Evolutionary conservation across 768 basidiomycete species (phyloP).

Genomic region (Dioszegia hungarica): DNA sequence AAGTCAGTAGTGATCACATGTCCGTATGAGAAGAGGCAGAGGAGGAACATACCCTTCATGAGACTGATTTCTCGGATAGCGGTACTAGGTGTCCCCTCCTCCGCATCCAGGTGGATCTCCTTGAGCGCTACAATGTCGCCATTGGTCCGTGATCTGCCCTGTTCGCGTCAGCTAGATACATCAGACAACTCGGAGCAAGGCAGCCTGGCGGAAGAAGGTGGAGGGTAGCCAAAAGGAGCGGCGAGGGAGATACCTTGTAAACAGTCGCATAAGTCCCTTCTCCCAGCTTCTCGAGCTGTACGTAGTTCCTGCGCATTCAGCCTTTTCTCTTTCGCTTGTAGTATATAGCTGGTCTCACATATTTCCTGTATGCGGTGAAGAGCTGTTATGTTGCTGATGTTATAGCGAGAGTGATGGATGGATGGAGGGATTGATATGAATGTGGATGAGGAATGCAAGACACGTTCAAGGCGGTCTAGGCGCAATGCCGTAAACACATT

Average conservation of each 20-base stretch:
- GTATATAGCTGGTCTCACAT: too few relatives aligned
- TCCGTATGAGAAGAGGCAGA: neutral
- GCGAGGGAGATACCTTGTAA: constrained; percentile 68
- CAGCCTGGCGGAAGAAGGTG: neutral
- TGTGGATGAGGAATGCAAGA: neutral
- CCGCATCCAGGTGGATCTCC: constrained; percentile 98
- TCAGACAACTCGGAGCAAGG: too few relatives aligned
- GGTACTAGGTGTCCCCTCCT: constrained; percentile 97
- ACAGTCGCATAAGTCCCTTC: constrained; percentile 91
- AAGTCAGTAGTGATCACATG: neutral
- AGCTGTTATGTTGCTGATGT: too few relatives aligned
- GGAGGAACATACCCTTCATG: constrained; percentile 63
- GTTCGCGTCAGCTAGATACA: constrained; percentile 49
- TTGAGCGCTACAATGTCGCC: constrained; percentile 98
- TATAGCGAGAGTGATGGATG: too few relatives aligned
- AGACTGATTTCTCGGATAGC: constrained; percentile 98
- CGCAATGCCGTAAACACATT: neutral
- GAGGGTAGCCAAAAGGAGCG: neutral
- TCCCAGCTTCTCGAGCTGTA: constrained; percentile 84
- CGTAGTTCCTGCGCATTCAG: constrained; percentile 48
- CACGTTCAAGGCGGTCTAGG: neutral
- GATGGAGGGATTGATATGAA: too few relatives aligned
- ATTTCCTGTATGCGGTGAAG: too few relatives aligned
- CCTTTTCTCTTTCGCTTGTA: too few relatives aligned
- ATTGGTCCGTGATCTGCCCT: constrained; percentile 89